A percentile compares a stretch with the other conserved stretches of the same genome.
Evolutionary conservation across 768 basidiomycete genomes (phyloP).

Genomic region (Lactarius trivialis): DNA sequence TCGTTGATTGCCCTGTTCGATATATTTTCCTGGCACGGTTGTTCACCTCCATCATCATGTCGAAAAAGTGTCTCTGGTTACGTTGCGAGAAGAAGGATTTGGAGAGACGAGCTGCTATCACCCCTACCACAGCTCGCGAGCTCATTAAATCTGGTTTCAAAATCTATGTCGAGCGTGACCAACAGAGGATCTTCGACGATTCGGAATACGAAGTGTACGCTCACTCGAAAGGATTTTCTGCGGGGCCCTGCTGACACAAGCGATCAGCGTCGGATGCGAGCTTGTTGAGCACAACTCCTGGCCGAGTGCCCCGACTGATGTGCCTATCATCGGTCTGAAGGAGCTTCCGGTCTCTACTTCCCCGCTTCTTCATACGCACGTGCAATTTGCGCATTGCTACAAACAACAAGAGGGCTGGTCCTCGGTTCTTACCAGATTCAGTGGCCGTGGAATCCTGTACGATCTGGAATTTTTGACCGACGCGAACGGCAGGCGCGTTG

Average conservation of each 20-base stretch:
- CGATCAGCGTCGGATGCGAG: constrained; percentile 76
- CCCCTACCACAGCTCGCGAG: constrained; percentile 82
- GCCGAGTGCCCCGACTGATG: constrained; percentile 66
- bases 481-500: constrained; percentile 77
- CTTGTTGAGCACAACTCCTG: constrained; percentile 85
- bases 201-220: constrained; percentile 88
- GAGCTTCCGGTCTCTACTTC: constrained; percentile 81
- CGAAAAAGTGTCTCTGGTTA: constrained; percentile 68
- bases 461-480: constrained; percentile 95
- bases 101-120: constrained; percentile 88
- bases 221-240: constrained; percentile 1
- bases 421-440: constrained; percentile 78
- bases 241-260: constrained; percentile 9
- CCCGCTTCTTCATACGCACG: constrained; percentile 88
- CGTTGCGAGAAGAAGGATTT: constrained; percentile 96
- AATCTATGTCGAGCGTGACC: constrained; percentile 87
- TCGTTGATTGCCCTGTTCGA: not conserved
- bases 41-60: constrained; percentile 34
- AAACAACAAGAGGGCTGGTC: constrained; percentile 94
- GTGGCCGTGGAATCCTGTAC: constrained; percentile 80
- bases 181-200: constrained; percentile 91
- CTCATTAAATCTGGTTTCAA: constrained; percentile 88
- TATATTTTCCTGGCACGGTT: not conserved
- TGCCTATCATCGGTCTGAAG: constrained; percentile 92
- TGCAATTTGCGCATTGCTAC: constrained; percentile 98